Conservation (phyloP, 73 alveolate species). For the Symbiodinium pilosum region DNA sequence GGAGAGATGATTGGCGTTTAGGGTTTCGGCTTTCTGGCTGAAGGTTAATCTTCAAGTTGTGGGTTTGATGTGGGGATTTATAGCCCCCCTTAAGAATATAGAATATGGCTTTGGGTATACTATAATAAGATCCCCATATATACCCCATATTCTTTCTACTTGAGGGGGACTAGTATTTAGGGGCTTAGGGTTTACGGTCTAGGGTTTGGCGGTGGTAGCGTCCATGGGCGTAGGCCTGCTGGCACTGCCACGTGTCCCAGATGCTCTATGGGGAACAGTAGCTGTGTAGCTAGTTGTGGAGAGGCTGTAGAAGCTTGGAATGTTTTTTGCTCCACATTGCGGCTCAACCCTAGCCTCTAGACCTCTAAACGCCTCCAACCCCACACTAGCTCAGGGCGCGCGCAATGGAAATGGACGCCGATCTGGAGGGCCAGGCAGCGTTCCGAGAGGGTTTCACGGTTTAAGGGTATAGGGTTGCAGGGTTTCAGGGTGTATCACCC, state of each 20-base stretch:
- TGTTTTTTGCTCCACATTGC: no score
- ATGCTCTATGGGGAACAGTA: no score
- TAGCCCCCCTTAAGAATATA: background rate
- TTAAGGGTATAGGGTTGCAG: no score
- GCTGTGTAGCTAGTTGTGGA: no score
- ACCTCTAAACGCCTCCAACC: background rate
- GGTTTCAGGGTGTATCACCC: no score
- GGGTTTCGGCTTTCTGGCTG: background rate
- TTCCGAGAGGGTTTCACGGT: background rate
- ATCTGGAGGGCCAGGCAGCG: slow-evolving; percentile 6
- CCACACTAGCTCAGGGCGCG: background rate
- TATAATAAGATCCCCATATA: no score
- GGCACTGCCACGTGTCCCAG: no score
- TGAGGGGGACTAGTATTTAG: background rate
- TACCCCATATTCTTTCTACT: no score
- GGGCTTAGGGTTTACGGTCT: background rate
- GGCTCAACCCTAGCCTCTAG: background rate
- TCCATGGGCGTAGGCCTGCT: background rate
- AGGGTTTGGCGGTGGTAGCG: background rate
- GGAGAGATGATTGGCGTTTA: no score
- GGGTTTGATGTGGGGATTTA: background rate
- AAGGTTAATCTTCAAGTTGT: background rate
- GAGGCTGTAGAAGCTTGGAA: background rate
- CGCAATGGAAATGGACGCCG: background rate
- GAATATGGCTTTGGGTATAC: no score